phyloP scores from a whole-genome alignment of 352 stramenopile species.

The Pythium oligandrum region DNA sequence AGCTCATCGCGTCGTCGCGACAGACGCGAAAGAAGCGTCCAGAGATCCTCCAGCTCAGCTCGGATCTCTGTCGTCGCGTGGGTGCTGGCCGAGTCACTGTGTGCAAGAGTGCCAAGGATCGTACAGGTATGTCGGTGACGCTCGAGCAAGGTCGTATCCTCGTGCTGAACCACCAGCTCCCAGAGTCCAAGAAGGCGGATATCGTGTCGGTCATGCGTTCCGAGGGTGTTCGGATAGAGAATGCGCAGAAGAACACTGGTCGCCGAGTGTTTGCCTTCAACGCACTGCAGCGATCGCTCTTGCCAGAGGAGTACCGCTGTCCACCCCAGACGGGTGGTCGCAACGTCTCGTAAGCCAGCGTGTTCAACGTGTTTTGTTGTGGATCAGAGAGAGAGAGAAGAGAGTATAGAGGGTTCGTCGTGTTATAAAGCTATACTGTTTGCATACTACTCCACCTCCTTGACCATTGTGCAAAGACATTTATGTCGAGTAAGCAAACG shows the following conservation, averaged over 20 bases:
- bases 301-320: conserved; percentile 82
- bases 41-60: conserved; percentile 82
- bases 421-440: too few relatives aligned
- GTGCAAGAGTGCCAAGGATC: conserved; percentile 98
- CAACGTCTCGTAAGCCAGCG: conserved; percentile 59
- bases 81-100: conserved; percentile 90
- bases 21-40: conserved; percentile 79
- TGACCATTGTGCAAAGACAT: neutral
- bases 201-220: conserved; percentile 83
- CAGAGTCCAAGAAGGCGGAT: conserved; percentile 62
- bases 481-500: conserved; percentile 41
- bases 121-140: conserved; percentile 96
- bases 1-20: conserved; percentile 59
- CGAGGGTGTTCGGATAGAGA: conserved; percentile 82
- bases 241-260: conserved; percentile 81
- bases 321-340: conserved; percentile 69
- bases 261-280: conserved; percentile 84
- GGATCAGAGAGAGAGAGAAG: neutral
- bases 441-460: too few relatives aligned
- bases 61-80: conserved; percentile 75
- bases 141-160: conserved; percentile 91
- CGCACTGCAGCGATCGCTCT: conserved; percentile 69
- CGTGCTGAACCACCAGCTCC: conserved; percentile 68
- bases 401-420: neutral
- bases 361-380: neutral